Evolutionary conservation across 495 filamentous ascomycete species (phyloP).

Genomic region (Cudoniella acicularis): DNA sequence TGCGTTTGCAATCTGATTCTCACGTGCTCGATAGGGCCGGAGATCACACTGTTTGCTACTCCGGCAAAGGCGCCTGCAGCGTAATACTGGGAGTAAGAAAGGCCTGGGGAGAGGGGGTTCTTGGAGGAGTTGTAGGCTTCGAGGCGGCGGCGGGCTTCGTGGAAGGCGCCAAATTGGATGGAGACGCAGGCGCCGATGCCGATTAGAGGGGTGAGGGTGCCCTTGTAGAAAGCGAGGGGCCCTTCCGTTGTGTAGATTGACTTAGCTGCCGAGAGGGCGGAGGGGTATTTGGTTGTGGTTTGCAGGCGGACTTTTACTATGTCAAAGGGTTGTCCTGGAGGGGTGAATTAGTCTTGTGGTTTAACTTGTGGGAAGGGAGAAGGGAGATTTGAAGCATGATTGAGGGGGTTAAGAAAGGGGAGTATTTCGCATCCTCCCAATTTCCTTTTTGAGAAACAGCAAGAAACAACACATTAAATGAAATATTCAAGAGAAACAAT

Average conservation of each 20-base stretch:
- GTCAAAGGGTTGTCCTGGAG: conserved; percentile 95
- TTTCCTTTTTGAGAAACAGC: too few species aligned
- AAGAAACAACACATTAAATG: too few species aligned
- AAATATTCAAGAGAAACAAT: not conserved
- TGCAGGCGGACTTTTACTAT: conserved; percentile 98
- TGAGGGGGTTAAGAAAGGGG: too few species aligned
- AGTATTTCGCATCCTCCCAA: too few species aligned
- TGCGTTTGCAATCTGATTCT: conserved; percentile 97
- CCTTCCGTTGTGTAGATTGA: conserved; percentile 89
- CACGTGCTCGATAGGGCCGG: conserved; percentile 93
- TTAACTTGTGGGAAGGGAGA: too few species aligned
- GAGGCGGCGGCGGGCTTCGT: conserved; percentile 81
- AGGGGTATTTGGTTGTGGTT: conserved; percentile 75
- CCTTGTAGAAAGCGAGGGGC: conserved; percentile 92
- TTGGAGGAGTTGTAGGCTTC: conserved; percentile 64
- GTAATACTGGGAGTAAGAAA: conserved; percentile 85
- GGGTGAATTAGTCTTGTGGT: too few species aligned
- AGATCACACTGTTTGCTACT: conserved; percentile 83
- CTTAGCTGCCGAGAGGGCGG: conserved; percentile 72
- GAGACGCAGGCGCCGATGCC: conserved; percentile 97
- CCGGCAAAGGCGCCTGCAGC: conserved; percentile 88
- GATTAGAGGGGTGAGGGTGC: conserved; percentile 90
- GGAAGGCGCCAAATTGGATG: conserved; percentile 97
- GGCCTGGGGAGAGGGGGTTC: conserved; percentile 36
- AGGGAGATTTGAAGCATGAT: too few species aligned